phyloP scores from a whole-genome alignment of 2,329 filamentous ascomycete genomes.

The Onygenales sp. region DNA sequence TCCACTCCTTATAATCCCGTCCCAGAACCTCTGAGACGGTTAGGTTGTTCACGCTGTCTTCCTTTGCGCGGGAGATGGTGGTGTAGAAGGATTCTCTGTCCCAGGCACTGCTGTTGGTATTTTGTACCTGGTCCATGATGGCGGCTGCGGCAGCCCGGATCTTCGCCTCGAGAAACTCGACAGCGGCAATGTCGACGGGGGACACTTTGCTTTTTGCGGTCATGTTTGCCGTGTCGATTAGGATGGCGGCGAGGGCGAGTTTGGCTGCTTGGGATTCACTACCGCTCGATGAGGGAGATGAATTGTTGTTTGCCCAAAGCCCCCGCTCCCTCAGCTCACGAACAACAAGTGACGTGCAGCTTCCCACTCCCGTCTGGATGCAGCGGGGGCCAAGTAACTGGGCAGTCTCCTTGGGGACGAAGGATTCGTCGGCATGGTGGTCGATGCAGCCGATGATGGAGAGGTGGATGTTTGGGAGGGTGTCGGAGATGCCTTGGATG shows the following conservation, averaged over 20 bases:
- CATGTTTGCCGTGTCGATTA: conserved; percentile 37
- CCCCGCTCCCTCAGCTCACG: conserved; percentile 39
- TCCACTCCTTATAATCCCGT: conserved; percentile 58
- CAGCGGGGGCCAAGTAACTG: conserved; percentile 37
- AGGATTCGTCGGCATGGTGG: conserved; percentile 52
- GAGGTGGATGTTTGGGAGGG: conserved; percentile 16
- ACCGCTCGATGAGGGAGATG: conserved; percentile 8
- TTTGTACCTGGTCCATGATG: background rate
- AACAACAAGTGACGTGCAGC: conserved; percentile 49
- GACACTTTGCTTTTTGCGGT: conserved; percentile 36
- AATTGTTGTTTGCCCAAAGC: conserved; percentile 29
- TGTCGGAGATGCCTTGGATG: conserved; percentile 37
- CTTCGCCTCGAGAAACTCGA: conserved; percentile 44
- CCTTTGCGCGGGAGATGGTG: conserved; percentile 45
- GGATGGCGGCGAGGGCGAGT: conserved; percentile 32
- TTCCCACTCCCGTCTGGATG: conserved; percentile 46
- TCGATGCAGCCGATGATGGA: conserved; percentile 49
- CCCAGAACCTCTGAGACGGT: conserved; percentile 47
- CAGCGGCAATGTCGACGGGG: conserved; percentile 39
- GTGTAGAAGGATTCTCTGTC: conserved; percentile 42
- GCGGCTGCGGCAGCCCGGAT: conserved; percentile 29
- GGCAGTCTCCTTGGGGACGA: conserved; percentile 31
- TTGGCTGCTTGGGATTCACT: conserved; percentile 24
- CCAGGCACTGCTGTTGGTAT: conserved; percentile 21
- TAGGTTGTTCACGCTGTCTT: conserved; percentile 43